phyloP scores from a whole-genome alignment of 345 rosid genomes.

The Boechera divaricarpa region DNA sequence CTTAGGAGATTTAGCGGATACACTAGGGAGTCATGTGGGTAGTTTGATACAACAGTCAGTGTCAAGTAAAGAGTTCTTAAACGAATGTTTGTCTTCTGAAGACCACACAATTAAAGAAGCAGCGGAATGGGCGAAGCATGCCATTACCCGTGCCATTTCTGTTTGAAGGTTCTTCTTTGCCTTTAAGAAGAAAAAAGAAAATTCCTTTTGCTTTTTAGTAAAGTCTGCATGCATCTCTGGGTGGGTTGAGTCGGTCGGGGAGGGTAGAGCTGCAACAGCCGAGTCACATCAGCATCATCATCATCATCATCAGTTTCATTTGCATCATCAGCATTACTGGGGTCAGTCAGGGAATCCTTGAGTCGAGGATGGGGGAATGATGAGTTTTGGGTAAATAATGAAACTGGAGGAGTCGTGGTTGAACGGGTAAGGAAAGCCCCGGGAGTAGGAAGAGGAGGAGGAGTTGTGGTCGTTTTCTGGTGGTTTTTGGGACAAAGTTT shows the following conservation, averaged over 20 bases:
- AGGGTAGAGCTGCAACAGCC: slow-evolving; percentile 48
- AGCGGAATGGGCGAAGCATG: slow-evolving; percentile 74
- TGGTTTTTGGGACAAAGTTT: slow-evolving; percentile 38
- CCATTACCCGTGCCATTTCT: slow-evolving; percentile 74
- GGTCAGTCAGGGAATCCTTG: slow-evolving; percentile 41
- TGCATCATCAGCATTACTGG: slow-evolving; percentile 61
- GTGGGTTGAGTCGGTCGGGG: slow-evolving; percentile 44
- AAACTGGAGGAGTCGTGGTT: slow-evolving; percentile 42
- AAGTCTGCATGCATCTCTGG: slow-evolving; percentile 51
- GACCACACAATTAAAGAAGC: slow-evolving; percentile 61
- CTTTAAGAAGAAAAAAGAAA: slow-evolving; percentile 21
- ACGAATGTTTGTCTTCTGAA: slow-evolving; percentile 74
- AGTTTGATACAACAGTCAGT: slow-evolving; percentile 74
- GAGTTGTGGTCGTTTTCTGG: slow-evolving; percentile 26
- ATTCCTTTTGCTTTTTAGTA: slow-evolving; percentile 41
- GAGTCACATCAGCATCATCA: slow-evolving; percentile 49
- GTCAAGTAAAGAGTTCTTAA: slow-evolving; percentile 73
- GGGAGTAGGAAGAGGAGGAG: slow-evolving; percentile 21
- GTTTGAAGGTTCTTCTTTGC: slow-evolving; percentile 56
- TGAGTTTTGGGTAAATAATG: slow-evolving; percentile 46
- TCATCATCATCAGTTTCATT: slow-evolving; percentile 50
- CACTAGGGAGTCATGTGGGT: slow-evolving; percentile 76
- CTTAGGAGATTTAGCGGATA: slow-evolving; percentile 81
- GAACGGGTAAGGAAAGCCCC: slow-evolving; percentile 7
- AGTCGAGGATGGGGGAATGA: slow-evolving; percentile 37